Conservation (phyloP, 768 basidiomycete genomes). For the Boletellus emodensis region DNA sequence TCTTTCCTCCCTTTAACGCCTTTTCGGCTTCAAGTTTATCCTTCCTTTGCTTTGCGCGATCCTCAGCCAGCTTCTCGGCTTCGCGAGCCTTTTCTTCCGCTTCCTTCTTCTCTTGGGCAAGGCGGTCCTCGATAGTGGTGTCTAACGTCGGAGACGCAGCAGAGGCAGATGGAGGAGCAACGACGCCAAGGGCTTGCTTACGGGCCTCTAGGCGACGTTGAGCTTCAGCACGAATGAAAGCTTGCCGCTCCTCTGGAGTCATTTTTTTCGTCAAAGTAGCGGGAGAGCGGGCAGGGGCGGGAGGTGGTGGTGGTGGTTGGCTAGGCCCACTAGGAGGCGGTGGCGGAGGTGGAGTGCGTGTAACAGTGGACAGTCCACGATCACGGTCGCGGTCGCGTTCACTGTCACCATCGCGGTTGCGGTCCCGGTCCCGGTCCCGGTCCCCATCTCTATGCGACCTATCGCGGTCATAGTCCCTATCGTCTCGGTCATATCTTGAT, state of each 20-base stretch:
- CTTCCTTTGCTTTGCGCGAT: slow-evolving; percentile 66
- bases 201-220: slow-evolving; percentile 79
- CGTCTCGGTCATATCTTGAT: slow-evolving; percentile 32
- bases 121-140: slow-evolving; percentile 76
- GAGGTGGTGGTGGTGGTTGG: slow-evolving; percentile 47
- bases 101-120: slow-evolving; percentile 83
- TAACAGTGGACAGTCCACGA: slow-evolving; percentile 32
- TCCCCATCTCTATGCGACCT: slow-evolving; percentile 31
- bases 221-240: slow-evolving; percentile 75
- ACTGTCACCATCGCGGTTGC: slow-evolving; percentile 23
- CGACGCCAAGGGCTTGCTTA: slow-evolving; percentile 79
- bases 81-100: slow-evolving; percentile 79
- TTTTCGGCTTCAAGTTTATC: slow-evolving; percentile 76
- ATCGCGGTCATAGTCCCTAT: slow-evolving; percentile 36
- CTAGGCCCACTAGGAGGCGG: slow-evolving; percentile 36
- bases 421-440: slow-evolving; percentile 17
- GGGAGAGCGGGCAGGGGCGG: slow-evolving; percentile 55
- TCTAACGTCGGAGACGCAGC: slow-evolving; percentile 57
- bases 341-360: slow-evolving; percentile 47
- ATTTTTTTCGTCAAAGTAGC: slow-evolving; percentile 65
- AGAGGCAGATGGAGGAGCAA: slow-evolving; percentile 33
- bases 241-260: slow-evolving; percentile 80
- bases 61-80: slow-evolving; percentile 80
- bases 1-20: slow-evolving; percentile 49
- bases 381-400: slow-evolving; percentile 39